Percentiles rank a stretch among this genome's conserved stretches.
Conservation (phyloP, 495 filamentous ascomycete species). For the Penicillium cataractarum region DNA sequence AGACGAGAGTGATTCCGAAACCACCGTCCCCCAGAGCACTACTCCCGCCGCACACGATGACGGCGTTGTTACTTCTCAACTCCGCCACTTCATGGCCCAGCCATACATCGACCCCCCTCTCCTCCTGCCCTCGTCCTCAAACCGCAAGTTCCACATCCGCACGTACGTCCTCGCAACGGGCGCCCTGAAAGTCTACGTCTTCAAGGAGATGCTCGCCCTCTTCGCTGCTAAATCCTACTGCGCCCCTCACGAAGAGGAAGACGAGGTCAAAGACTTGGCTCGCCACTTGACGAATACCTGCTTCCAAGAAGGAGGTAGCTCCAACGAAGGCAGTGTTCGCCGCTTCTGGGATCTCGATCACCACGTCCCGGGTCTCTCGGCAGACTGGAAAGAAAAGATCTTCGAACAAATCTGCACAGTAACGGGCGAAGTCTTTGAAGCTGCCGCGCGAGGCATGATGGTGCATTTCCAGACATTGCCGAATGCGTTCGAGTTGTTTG, state of each 20-base stretch:
- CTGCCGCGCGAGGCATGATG: conserved; percentile 78
- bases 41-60: conserved; percentile 31
- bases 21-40: conserved; percentile 32
- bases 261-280: conserved; percentile 58
- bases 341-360: conserved; percentile 70
- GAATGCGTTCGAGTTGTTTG: conserved; percentile 90
- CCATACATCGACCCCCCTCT: conserved; percentile 94
- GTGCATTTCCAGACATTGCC: conserved; percentile 89
- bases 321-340: conserved; percentile 62
- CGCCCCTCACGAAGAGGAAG: conserved; percentile 45
- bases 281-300: conserved; percentile 93
- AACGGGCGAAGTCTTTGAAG: conserved; percentile 79
- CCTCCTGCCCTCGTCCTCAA: conserved; percentile 63
- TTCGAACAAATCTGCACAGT: conserved; percentile 72
- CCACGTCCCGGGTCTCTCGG: conserved; percentile 36
- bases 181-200: conserved; percentile 80
- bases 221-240: conserved; percentile 77
- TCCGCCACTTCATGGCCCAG: conserved; percentile 94
- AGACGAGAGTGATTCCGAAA: conserved; percentile 39
- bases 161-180: conserved; percentile 85
- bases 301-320: conserved; percentile 66
- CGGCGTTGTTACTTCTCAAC: conserved; percentile 80
- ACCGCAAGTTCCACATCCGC: conserved; percentile 91
- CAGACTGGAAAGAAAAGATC: conserved; percentile 60
- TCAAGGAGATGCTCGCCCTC: conserved; percentile 86